These are phyloP conservation scores for Viola odorata DNA, from an alignment of 345 rosid species.

Conservation along the genomic window DNA sequence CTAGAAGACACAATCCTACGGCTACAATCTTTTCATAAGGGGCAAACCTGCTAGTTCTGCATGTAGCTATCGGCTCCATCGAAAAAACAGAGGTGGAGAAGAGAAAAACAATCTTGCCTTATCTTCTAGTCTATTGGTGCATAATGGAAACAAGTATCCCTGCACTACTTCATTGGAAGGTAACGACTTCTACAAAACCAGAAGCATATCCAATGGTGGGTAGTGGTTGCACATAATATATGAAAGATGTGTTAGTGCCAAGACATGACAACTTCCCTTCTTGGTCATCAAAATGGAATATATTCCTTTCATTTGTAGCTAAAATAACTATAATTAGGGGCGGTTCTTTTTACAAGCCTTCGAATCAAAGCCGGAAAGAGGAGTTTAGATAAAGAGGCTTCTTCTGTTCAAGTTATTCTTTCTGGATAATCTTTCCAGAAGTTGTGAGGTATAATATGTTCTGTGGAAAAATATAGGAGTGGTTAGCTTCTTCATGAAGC, in stretches of 20 bases:
- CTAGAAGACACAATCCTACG: constrained; percentile 31
- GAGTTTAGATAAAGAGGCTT: background rate
- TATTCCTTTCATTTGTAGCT: background rate
- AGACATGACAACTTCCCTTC: background rate
- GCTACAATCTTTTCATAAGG: constrained; percentile 46
- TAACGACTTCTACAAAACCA: background rate
- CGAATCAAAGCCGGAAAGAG: background rate
- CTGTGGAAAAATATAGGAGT: background rate
- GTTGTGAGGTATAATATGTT: background rate
- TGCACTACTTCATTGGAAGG: background rate
- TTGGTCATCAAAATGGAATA: constrained; percentile 14
- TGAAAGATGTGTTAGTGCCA: background rate
- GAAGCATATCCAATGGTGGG: background rate
- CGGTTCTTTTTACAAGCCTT: too few relatives aligned
- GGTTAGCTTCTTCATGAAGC: constrained; percentile 21
- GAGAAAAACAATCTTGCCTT: background rate
- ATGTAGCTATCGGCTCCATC: constrained; percentile 30
- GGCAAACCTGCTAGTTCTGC: constrained; percentile 30
- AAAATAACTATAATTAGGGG: background rate
- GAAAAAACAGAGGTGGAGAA: constrained; percentile 1
- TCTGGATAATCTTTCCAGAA: constrained; percentile 28
- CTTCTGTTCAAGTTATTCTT: constrained; percentile 1
- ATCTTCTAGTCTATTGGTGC: background rate
- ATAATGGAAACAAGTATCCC: background rate
- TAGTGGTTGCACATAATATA: background rate